Base-by-base conservation (phyloP, 2,329 filamentous ascomycete genomes). In the Colletotrichum sublineola region DNA sequence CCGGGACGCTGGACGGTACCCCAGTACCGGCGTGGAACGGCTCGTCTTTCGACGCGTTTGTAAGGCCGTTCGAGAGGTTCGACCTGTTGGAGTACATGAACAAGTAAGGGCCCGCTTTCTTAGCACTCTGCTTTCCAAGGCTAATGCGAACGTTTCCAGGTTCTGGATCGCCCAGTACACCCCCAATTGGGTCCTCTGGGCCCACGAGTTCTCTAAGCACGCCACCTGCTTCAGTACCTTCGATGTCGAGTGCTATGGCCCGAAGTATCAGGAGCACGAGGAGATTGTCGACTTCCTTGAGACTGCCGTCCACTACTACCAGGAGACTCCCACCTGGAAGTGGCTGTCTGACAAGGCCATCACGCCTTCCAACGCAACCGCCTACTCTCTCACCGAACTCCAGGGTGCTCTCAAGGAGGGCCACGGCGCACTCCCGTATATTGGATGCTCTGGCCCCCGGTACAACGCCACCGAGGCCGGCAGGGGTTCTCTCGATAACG, bases 221-320 rank as follows among this genome's bases (percentile, higher is more conserved):
- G 90, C 86, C 3, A 92, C 90, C 18, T 93, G 91, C 84, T 92
- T 83, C 83, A 89, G 86, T 58, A 91, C 87, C 73, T 92, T 93
- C 77, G 89, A 92, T 77, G 80, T 84, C 7, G 86, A 88, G 40
- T 93, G 91, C 85, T 93, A 91, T 79, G 89, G 89, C 0, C 88
- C 89, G 6, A 77, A 84, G 73, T 89, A 90, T 78, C 78, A 79
- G 60, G 63, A 87, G 75, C 87, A 91, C 79, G 82, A 86, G 72
- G 90, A 92, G 33, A 85, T 92, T 1, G 82, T 90, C 44, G 88
- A 92, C 74, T 93, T 88, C 82, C 91, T 90, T 82, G 84, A 88
- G 78, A 91, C 90, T 0, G 82, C 86, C 15, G 85, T 91, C 67
- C 78, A 82, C 50, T 92, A 88, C 80, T 90, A 89, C 83, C 83